Percentiles rank a stretch among this genome's conserved stretches.
These are phyloP conservation scores for Sugiyamaella grinbergsii DNA, from an alignment of 1,139 yeast genomes.

Conservation along the genomic window DNA sequence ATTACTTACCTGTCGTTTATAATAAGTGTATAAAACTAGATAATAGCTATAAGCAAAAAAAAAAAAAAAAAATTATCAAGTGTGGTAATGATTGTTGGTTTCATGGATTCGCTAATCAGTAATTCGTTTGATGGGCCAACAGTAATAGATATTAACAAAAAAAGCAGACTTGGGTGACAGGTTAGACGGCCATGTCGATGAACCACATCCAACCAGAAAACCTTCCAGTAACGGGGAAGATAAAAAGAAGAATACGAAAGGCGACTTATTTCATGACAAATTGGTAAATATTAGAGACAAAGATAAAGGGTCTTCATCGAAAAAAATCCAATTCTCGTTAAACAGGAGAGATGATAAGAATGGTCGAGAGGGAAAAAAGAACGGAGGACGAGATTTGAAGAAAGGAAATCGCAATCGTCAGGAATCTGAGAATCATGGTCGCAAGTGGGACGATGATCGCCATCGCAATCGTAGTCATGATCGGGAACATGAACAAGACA, in stretches of 20 bases:
- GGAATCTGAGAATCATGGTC: slow-evolving; percentile 1
- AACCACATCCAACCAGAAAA: not conserved
- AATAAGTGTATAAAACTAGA: not conserved
- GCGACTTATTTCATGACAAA: slow-evolving; percentile 4
- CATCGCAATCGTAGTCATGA: slow-evolving; percentile 2
- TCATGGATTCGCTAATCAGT: slow-evolving; percentile 5
- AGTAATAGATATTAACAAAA: not conserved
- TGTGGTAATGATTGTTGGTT: not conserved
- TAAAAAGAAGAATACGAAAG: not conserved
- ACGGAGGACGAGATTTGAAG: not conserved
- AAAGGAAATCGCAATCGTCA: not conserved
- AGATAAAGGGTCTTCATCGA: not conserved
- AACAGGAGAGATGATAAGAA: not conserved
- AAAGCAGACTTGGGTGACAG: not conserved
- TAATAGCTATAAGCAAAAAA: not conserved
- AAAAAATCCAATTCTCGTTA: slow-evolving; percentile 10
- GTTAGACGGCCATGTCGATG: not conserved
- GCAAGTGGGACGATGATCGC: slow-evolving; percentile 7
- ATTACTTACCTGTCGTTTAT: not conserved
- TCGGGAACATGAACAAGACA: not conserved
- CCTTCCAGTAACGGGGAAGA: not conserved
- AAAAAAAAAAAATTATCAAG: not conserved
- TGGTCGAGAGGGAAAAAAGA: not conserved
- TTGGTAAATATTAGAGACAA: not conserved
- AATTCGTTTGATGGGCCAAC: not conserved